Base-by-base conservation (phyloP, 441 rosid genomes). In the Corymbia calophylla region DNA sequence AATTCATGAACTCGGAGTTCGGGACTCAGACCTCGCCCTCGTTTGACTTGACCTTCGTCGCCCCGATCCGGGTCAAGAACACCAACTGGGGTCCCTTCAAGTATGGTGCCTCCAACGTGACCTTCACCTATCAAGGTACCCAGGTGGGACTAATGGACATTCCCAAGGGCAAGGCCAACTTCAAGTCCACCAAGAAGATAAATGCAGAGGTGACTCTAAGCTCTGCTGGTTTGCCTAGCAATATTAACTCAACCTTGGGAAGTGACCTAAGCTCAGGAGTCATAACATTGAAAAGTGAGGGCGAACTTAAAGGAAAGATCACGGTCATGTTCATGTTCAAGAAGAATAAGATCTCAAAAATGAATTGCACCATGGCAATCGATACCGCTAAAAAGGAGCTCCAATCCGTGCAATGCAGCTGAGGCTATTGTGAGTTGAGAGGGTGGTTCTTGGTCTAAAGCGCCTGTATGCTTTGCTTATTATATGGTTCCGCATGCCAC, bases 201-300 rank as follows among this genome's bases (percentile, higher is more conserved):
- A 0, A 87, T 35, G 1, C 25, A 47, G 0, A 1, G 25, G 88
- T 49, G 88, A 27, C 10, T 6, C 2, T 87, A 39, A 87, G 0
- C 27, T 1, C 31, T 2, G 0, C 5, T 51, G 2, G 0, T 64
- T 60, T 87, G 84, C 2, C 84, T 23, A 6, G 1, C 25, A 3
- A 8, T 5, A 2, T 3, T 21, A 6, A 5, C 0, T 6, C 49
- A 25, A 35, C 10, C 0, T 18, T 73, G 7, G 0, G 0, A 48
- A 12, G 2, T 0, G 29, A 0, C 0, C 9, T 73, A 48, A 39
- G 0, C 15, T 9, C 48, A 11, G 0, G 0, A 0, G 0, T 21
- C 27, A 73, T 73, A 23, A 77, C 17, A 0, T 6, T 77, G 84
- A 4, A 21, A 0, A 12, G 84, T 0, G 6, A 13, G 0, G 84